phyloP scores from a whole-genome alignment of 2,329 filamentous ascomycete genomes.

The Colletotrichum magnum region DNA sequence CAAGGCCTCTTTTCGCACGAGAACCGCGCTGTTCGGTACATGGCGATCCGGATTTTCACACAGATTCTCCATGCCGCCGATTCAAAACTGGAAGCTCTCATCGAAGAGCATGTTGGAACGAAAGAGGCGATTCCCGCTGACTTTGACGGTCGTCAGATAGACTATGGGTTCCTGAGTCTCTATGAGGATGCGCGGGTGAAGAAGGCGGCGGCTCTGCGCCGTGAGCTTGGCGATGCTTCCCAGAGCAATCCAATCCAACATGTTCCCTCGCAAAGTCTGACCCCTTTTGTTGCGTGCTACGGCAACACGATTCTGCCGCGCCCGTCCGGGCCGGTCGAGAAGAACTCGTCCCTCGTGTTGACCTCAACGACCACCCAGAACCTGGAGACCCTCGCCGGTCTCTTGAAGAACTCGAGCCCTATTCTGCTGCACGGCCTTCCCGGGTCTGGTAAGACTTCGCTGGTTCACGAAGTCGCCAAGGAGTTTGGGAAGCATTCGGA shows the following conservation, averaged over 20 bases:
- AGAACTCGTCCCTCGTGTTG: conserved; percentile 66
- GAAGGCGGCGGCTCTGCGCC: conserved; percentile 58
- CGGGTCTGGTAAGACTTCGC: conserved; percentile 90
- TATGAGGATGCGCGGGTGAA: conserved; percentile 69
- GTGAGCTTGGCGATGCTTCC: conserved; percentile 50
- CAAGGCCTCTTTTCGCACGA: conserved; percentile 76
- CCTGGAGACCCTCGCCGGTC: conserved; percentile 75
- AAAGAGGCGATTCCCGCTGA: conserved; percentile 74
- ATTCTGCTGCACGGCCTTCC: conserved; percentile 86
- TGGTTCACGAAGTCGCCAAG: conserved; percentile 86
- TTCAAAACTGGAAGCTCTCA: conserved; percentile 79
- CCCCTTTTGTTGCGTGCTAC: conserved; percentile 74
- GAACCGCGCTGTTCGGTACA: conserved; percentile 77
- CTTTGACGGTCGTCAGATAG: conserved; percentile 82
- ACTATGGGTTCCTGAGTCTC: conserved; percentile 81
- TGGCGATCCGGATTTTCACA: conserved; percentile 86
- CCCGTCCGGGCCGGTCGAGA: conserved; percentile 64
- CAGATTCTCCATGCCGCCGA: conserved; percentile 86
- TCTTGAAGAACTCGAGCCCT: conserved; percentile 78
- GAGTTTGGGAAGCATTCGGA: conserved; percentile 82
- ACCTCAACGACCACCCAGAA: conserved; percentile 83
- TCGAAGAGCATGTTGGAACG: conserved; percentile 74
- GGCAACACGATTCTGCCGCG: conserved; percentile 78
- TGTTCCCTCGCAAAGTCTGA: conserved; percentile 62
- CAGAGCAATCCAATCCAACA: conserved; percentile 40